Base-by-base conservation (phyloP, 2,329 filamentous ascomycete species). In the Fusarium paranaense region DNA sequence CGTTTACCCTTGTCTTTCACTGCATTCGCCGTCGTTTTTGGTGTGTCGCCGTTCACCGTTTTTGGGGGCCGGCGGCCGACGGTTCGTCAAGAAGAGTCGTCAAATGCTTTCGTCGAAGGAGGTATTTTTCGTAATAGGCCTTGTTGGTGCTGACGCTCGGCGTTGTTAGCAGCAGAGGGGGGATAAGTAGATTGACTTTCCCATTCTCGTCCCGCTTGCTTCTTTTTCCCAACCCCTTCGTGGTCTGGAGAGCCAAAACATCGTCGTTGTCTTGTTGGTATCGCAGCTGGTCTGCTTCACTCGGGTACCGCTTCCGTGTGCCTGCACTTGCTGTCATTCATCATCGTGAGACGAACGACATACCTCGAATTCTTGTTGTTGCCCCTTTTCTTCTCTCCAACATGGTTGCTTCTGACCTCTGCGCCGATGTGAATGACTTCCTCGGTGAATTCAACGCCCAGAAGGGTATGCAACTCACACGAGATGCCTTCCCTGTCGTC, bases 401-500 rank as follows among this genome's bases (percentile, higher is more conserved):
- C 1, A 75, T 74, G 72, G 13, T 32, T 27, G 30, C 62, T 30
- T 13, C 22, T 13, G 69, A 72, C n/a, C 56, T 74, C 20, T 54
- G 27, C 59, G 33, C 47, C 33, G 72, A 74, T 20, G 67, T 75
- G 37, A 62, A 72, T 47, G 69, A 69, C 18, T 75, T 74, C 62
- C 57, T 74, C 35, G 62, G n/a, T 22, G 65, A 74, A 5, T 54
- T 72, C 56, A 64, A 75, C 30, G 56, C 65, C 11, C 66, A 61
- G 10, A 72, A 52, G 62, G 69, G 50, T 5, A 38, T 14, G 10
- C 72, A 47, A 10, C 50, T 50, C 20, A 54, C 64, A n/a, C 52
- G 25, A 13, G 30, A 70, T 50, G 10, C 30, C 2, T 56, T 67
- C 25, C 52, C 58, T n/a, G 25, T 32, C 25, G 52, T 62, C 22